These are phyloP conservation scores for Rhizopus microsporus DNA, from an alignment of 371 early-diverging fungal species.

Conservation along the genomic window DNA sequence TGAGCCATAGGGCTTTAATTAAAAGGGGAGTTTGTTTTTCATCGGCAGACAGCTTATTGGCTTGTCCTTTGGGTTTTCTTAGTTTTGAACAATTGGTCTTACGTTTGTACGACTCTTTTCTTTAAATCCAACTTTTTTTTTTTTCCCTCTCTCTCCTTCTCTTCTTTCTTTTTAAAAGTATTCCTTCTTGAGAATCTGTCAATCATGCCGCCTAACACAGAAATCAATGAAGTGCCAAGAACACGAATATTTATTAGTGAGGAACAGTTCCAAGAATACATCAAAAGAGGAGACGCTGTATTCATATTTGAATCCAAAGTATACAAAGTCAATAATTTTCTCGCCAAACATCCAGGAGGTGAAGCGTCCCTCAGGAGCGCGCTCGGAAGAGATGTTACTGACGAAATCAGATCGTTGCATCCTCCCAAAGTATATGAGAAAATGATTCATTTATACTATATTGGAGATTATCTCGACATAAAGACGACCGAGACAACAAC, in stretches of 20 bases:
- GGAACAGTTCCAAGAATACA: conserved; percentile 44
- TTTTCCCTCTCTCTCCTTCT: not conserved
- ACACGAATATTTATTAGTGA: conserved; percentile 30
- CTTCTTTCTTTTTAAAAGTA: not conserved
- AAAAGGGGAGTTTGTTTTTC: too few species aligned
- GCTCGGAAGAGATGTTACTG: conserved; percentile 91
- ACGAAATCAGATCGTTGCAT: conserved; percentile 87
- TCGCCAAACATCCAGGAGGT: conserved; percentile 91
- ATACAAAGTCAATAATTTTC: conserved; percentile 83
- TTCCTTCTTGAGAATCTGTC: not conserved
- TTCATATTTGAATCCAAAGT: conserved; percentile 81
- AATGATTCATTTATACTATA: conserved; percentile 72
- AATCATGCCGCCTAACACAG: conserved; percentile 41
- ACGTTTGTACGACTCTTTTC: too few species aligned
- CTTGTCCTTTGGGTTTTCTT: too few species aligned
- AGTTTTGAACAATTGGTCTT: too few species aligned
- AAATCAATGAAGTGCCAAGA: conserved; percentile 12
- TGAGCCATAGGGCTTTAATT: too few species aligned
- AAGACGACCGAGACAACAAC: not conserved
- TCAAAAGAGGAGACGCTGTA: conserved; percentile 66
- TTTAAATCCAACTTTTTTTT: too few species aligned
- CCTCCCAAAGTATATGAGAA: conserved; percentile 78
- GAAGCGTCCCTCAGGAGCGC: conserved; percentile 81
- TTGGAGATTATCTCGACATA: conserved; percentile 60
- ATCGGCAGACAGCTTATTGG: too few species aligned